Evolutionary conservation across 2,329 filamentous ascomycete genomes (phyloP).

Genomic region (Cladosporium sp.): DNA sequence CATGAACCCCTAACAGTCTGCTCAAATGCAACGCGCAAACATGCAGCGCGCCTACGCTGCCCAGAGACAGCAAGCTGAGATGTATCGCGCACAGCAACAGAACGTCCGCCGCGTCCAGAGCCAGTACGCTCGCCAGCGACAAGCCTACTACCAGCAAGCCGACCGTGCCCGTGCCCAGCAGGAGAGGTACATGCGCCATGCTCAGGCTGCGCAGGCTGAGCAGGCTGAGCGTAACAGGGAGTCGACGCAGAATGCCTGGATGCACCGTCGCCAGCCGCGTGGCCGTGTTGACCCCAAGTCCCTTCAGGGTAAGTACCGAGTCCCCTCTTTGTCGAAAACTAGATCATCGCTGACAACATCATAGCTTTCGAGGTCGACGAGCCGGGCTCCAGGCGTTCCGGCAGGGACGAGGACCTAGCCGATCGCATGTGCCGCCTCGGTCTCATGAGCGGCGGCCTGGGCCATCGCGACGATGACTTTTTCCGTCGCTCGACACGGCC

Average conservation of each 20-base stretch:
- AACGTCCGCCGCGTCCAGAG: not conserved
- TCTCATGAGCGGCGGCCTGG: not conserved
- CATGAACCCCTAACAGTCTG: slow-evolving; percentile 3
- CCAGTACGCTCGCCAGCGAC: not conserved
- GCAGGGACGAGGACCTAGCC: not conserved
- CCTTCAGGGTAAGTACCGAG: not conserved
- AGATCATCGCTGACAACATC: not conserved
- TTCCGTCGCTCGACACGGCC: not conserved
- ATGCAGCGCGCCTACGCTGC: not conserved
- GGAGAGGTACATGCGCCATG: not conserved
- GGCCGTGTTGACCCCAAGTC: not conserved
- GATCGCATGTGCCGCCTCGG: not conserved
- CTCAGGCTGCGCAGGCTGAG: not conserved
- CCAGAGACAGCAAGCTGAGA: not conserved
- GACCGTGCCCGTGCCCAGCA: not conserved
- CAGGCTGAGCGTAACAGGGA: not conserved
- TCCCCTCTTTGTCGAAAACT: not conserved
- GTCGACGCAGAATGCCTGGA: not conserved
- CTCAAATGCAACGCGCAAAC: not conserved
- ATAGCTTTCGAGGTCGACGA: not conserved
- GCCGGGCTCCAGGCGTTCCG: not conserved
- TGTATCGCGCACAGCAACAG: not conserved
- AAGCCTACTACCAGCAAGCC: not conserved
- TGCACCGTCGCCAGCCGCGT: not conserved
- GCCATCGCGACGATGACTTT: not conserved